These are phyloP conservation scores for Malania oleifera DNA, from an alignment of 164 flowering plant genomes.

Conservation along the genomic window DNA sequence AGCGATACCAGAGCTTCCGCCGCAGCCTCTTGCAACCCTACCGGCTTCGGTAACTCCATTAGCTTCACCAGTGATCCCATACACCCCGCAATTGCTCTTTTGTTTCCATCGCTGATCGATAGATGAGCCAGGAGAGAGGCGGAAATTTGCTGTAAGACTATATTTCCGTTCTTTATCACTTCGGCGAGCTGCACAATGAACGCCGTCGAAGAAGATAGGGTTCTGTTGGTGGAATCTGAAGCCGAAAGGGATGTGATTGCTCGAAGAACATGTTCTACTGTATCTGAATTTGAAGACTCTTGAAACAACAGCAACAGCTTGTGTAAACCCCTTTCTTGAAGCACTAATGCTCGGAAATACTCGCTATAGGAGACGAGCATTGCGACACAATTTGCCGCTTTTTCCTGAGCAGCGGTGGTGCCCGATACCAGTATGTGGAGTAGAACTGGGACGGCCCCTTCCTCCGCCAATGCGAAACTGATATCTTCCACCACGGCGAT, in stretches of 20 bases:
- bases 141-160: constrained; percentile 39
- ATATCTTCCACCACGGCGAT: constrained; percentile 49
- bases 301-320: constrained; percentile 43
- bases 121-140: constrained; percentile 42
- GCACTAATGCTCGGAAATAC: constrained; percentile 32
- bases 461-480: constrained; percentile 45
- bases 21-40: constrained; percentile 53
- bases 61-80: constrained; percentile 57
- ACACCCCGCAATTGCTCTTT: constrained; percentile 44
- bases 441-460: constrained; percentile 53
- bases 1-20: constrained; percentile 46
- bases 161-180: constrained; percentile 44
- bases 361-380: constrained; percentile 51
- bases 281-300: constrained; percentile 34
- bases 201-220: constrained; percentile 38
- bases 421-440: constrained; percentile 41
- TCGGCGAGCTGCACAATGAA: constrained; percentile 50
- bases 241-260: constrained; percentile 44
- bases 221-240: constrained; percentile 20
- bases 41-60: constrained; percentile 66
- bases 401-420: constrained; percentile 30
- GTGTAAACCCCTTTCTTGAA: constrained; percentile 48
- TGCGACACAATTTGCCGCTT: constrained; percentile 46
- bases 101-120: constrained; percentile 47
- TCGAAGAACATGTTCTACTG: constrained; percentile 48